Evolutionary conservation across 2,329 filamentous ascomycete genomes (phyloP).

Genomic region (Rugonectria rugulosa): DNA sequence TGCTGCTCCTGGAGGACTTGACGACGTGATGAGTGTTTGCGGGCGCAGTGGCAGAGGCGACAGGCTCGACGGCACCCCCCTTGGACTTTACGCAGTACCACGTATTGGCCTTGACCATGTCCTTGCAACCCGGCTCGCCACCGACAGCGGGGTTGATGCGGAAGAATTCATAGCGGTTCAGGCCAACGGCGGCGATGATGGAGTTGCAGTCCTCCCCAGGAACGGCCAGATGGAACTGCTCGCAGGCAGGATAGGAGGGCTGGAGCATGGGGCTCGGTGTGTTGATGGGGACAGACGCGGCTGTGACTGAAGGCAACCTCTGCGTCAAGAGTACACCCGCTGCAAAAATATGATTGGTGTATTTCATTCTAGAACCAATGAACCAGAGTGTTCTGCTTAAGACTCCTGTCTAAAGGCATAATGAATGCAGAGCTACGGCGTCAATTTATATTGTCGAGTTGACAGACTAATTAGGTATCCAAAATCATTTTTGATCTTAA

Average conservation of each 20-base stretch:
- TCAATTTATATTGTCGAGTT: background rate
- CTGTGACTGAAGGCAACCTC: background rate
- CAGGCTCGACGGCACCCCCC: background rate
- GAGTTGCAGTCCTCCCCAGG: slow-evolving; percentile 11
- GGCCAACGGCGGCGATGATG: slow-evolving; percentile 10
- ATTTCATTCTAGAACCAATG: background rate
- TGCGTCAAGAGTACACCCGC: background rate
- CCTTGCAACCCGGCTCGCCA: slow-evolving; percentile 8
- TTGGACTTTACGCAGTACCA: slow-evolving; percentile 35
- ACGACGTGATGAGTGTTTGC: background rate
- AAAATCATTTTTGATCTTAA: background rate
- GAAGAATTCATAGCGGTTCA: slow-evolving; percentile 17
- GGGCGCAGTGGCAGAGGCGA: background rate
- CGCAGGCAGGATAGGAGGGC: slow-evolving; percentile 14
- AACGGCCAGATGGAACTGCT: slow-evolving; percentile 15
- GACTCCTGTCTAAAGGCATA: background rate
- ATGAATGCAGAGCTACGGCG: background rate
- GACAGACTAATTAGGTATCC: background rate
- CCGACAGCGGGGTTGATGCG: slow-evolving; percentile 19
- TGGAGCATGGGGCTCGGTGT: slow-evolving; percentile 21
- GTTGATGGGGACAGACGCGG: slow-evolving; percentile 14
- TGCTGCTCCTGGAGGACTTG: background rate
- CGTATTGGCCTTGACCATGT: slow-evolving; percentile 1
- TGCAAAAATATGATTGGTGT: background rate
- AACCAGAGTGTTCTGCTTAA: background rate